Evolutionary conservation across 2,329 filamentous ascomycete species (phyloP).

Genomic region (Paradendryphiella salina): DNA sequence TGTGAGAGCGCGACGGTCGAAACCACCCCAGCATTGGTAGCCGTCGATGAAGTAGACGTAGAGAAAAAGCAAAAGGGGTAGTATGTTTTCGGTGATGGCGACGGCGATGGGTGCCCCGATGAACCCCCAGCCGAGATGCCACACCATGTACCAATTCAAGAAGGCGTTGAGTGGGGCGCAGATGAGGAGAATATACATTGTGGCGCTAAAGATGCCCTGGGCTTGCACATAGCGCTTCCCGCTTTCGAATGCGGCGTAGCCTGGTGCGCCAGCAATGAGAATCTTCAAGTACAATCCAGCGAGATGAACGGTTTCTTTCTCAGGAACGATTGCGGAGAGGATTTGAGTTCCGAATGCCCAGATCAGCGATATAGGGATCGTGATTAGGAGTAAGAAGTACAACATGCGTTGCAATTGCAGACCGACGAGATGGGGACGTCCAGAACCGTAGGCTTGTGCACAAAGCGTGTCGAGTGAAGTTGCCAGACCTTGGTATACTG

Average conservation of each 20-base stretch:
- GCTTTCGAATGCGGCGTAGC: constrained; percentile 74
- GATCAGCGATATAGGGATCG: constrained; percentile 70
- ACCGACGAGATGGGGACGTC: constrained; percentile 84
- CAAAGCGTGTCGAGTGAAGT: constrained; percentile 92
- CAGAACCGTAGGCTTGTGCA: constrained; percentile 90
- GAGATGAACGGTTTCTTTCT: constrained; percentile 68
- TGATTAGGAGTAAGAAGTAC: constrained; percentile 72
- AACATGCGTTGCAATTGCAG: constrained; percentile 81
- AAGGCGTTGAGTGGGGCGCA: constrained; percentile 80
- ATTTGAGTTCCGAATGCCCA: constrained; percentile 72
- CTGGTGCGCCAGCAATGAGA: constrained; percentile 70
- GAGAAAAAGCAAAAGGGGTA: constrained; percentile 71
- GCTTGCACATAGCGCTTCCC: constrained; percentile 88
- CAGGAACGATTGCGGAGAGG: constrained; percentile 67
- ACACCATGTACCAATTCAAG: constrained; percentile 81
- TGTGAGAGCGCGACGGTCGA: constrained; percentile 67
- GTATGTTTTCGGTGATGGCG: constrained; percentile 71
- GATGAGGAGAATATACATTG: constrained; percentile 79
- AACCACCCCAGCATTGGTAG: constrained; percentile 78
- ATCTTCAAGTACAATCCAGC: constrained; percentile 75
- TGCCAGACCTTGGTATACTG: constrained; percentile 66
- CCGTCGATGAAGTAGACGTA: constrained; percentile 75
- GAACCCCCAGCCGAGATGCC: constrained; percentile 62
- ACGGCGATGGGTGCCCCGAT: constrained; percentile 80
- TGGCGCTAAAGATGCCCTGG: constrained; percentile 81